A percentile compares a stretch with the other conserved stretches of the same genome.
Evolutionary conservation across 495 filamentous ascomycete species (phyloP).

Genomic region (Tuber melanosporum): DNA sequence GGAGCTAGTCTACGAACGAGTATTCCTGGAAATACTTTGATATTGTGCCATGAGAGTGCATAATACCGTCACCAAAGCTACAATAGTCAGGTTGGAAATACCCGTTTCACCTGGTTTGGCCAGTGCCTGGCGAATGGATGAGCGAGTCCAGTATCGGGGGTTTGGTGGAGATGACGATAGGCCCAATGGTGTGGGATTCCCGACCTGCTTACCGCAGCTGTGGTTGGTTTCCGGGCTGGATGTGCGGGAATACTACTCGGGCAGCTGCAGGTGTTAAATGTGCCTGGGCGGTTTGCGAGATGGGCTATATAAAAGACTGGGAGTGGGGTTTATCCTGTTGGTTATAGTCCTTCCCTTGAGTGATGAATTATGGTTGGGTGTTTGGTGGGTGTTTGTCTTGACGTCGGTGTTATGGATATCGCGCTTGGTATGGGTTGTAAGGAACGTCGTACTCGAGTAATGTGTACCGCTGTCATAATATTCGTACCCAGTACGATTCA

Average conservation of each 20-base stretch:
- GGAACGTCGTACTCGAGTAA: not conserved
- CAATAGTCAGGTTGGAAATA: not conserved
- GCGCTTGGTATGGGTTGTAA: not conserved
- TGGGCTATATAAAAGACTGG: not conserved
- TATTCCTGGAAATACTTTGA: not conserved
- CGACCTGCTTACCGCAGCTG: too few species aligned
- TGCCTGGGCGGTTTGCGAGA: not conserved
- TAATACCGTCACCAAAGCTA: not conserved
- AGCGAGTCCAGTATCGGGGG: too few species aligned
- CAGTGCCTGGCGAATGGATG: too few species aligned
- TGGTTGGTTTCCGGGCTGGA: too few species aligned
- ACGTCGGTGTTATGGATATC: not conserved
- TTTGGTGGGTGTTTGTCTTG: not conserved
- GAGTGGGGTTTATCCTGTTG: not conserved
- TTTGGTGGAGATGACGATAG: too few species aligned
- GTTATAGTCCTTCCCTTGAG: not conserved
- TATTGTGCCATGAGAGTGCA: not conserved
- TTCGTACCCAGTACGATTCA: not conserved
- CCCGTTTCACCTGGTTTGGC: not conserved
- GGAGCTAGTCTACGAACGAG: not conserved
- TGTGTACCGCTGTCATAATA: not conserved
- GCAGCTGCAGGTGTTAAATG: too few species aligned
- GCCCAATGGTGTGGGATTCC: too few species aligned
- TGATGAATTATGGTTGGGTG: not conserved
- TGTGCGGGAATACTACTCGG: too few species aligned